A percentile compares a stretch with the other conserved stretches of the same genome.
Conservation (phyloP, 2,329 filamentous ascomycete genomes). For the Aspergillus sp. region DNA sequence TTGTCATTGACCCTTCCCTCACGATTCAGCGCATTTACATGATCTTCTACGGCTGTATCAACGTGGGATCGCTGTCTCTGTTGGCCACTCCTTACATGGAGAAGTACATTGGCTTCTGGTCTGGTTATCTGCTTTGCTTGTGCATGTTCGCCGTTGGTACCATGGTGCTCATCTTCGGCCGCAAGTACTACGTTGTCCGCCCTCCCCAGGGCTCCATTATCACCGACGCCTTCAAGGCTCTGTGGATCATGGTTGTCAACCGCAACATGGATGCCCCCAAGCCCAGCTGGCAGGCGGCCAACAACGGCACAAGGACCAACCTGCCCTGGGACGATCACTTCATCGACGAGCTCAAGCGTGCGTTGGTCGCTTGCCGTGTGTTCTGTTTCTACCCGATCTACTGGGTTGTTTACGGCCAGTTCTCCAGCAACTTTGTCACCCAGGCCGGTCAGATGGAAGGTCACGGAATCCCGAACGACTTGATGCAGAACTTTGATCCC, state of each 20-base stretch:
- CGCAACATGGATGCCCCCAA: constrained; percentile 64
- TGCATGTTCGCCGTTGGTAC: constrained; percentile 65
- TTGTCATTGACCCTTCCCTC: constrained; percentile 67
- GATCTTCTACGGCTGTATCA: constrained; percentile 75
- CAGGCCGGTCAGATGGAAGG: constrained; percentile 65
- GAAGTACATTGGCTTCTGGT: constrained; percentile 66
- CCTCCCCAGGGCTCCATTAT: constrained; percentile 65
- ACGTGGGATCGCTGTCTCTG: constrained; percentile 68
- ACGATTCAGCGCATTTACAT: constrained; percentile 71
- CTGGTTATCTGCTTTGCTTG: constrained; percentile 63
- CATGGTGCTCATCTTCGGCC: constrained; percentile 52
- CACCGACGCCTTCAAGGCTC: constrained; percentile 64
- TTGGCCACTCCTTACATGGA: constrained; percentile 71
- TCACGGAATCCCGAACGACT: constrained; percentile 73
- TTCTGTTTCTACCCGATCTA: constrained; percentile 71
- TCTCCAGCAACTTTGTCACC: constrained; percentile 67
- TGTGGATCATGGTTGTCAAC: constrained; percentile 57
- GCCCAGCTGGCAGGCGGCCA: constrained; percentile 62
- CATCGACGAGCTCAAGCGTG: constrained; percentile 70
- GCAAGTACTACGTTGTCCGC: constrained; percentile 49
- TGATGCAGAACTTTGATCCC: constrained; percentile 74
- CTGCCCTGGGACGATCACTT: constrained; percentile 69
- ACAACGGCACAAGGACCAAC: constrained; percentile 44
- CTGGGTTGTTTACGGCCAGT: constrained; percentile 69
- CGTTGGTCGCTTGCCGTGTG: constrained; percentile 67